phyloP scores from a whole-genome alignment of 192 early-diverging fungal genomes.

The Backusella psychrophila region DNA sequence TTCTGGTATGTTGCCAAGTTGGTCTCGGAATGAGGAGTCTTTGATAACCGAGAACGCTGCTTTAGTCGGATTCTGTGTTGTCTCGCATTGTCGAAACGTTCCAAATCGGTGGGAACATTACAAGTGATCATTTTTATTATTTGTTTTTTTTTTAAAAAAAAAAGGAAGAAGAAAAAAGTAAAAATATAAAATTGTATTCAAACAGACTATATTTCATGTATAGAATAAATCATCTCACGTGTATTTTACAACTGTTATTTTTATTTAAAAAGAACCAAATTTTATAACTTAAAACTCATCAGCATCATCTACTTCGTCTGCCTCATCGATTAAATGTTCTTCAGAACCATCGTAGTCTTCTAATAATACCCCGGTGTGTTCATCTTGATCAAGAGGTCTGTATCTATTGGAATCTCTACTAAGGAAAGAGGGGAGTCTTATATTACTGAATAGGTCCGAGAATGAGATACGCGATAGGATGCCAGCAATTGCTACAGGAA shows the following conservation, averaged over 20 bases:
- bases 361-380: conserved; percentile 36
- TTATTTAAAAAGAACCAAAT: neutral
- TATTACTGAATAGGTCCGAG: conserved; percentile 19
- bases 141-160: neutral
- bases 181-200: neutral
- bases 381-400: conserved; percentile 36
- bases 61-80: neutral
- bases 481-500: conserved; percentile 29
- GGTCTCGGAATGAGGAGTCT: neutral
- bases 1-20: neutral
- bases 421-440: conserved; percentile 21
- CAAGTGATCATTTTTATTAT: neutral
- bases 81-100: neutral
- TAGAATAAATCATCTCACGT: neutral
- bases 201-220: neutral
- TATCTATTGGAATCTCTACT: conserved; percentile 21
- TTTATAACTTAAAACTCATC: conserved; percentile 19
- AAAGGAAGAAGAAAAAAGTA: neutral
- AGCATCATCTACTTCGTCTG: conserved; percentile 25
- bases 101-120: neutral
- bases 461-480: conserved; percentile 31
- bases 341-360: conserved; percentile 40
- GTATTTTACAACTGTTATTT: conserved; percentile 4
- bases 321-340: conserved; percentile 28
- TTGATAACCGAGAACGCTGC: neutral